Evolutionary conservation across 352 stramenopile species (phyloP), one percentile per base, ranked within the genome.

Genomic region (Porosira glacialis): DNA sequence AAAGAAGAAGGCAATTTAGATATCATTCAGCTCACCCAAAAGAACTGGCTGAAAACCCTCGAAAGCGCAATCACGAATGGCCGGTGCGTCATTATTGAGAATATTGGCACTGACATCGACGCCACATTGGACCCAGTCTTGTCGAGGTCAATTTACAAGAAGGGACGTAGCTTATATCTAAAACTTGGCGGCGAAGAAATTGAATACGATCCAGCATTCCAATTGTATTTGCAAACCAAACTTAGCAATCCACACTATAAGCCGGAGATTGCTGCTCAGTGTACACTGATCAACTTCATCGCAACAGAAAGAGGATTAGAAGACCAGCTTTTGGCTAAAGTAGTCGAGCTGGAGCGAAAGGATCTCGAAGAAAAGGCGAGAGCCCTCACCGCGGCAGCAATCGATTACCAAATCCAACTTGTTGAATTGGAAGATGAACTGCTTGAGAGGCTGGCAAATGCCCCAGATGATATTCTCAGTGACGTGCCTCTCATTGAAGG

Each of bases 191-290:
- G 94, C 8, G 94, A 98, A 73, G 95, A 98, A 68, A 94, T 97
- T 39, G 93, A 97, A 66, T 98, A 98, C 77, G 92, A 98, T 63
- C 89, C 93, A 0, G 90, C 90, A 5, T 98, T 98, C 70, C 94
- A 95, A 62, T 94, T 98, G 61, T 98, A 97, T 64, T 65, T 98
- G 33, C 95, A 98, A 67, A 98, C 94, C 0, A 98, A 97, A 76
- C 81, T 98, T n/a, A 96, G 89, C 56, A 98, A 98, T 74, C 95
- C 95, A 27, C 95, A 98, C 79, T 98, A 97, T 86, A 96, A 97
- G 63, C 95, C 94, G 1, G 95, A 98, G 74, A 97, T 97, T 30
- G 91, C 93, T 2, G 95, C 95, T 13, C 93, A 97, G 66, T 87
- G 78, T 41, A 98, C 95, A 36, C 64, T 98, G 8, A 97, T 98